phyloP scores from a whole-genome alignment of 257 asterid genomes.

The Marsdenia floribunda region DNA sequence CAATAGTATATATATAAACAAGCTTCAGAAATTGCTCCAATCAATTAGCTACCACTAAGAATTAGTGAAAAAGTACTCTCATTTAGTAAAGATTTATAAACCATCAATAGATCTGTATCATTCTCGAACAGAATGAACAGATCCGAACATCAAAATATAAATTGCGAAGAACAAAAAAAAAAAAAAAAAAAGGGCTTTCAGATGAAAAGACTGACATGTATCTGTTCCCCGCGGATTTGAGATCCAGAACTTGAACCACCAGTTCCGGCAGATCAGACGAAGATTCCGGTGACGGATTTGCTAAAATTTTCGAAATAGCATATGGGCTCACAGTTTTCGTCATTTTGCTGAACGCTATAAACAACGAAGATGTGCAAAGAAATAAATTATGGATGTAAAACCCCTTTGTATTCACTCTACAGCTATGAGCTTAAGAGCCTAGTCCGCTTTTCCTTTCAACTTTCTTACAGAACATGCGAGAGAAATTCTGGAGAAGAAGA shows the following conservation, averaged over 20 bases:
- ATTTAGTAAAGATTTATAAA: background rate
- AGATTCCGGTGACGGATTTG: conserved; percentile 73
- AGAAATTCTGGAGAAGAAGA: background rate
- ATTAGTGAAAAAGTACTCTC: background rate
- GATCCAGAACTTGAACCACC: conserved; percentile 71
- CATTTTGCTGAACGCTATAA: conserved; percentile 24
- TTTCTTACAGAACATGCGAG: background rate
- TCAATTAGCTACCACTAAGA: background rate
- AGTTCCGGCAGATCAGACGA: conserved; percentile 60
- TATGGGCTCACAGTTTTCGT: conserved; percentile 49
- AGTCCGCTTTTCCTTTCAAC: background rate
- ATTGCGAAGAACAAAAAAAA: no score
- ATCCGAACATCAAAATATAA: background rate
- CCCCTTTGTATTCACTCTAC: background rate
- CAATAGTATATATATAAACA: background rate
- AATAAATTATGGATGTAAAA: background rate
- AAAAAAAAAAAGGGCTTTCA: background rate
- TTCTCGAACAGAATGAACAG: background rate
- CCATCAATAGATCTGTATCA: background rate
- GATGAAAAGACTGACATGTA: conserved; percentile 35
- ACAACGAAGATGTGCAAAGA: background rate
- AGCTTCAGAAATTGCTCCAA: background rate
- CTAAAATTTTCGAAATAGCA: conserved; percentile 57
- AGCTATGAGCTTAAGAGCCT: background rate
- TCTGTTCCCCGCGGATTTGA: conserved; percentile 54